Evolutionary conservation across 306 rosid species (phyloP).

Genomic region (Macrotyloma uniflorum): DNA sequence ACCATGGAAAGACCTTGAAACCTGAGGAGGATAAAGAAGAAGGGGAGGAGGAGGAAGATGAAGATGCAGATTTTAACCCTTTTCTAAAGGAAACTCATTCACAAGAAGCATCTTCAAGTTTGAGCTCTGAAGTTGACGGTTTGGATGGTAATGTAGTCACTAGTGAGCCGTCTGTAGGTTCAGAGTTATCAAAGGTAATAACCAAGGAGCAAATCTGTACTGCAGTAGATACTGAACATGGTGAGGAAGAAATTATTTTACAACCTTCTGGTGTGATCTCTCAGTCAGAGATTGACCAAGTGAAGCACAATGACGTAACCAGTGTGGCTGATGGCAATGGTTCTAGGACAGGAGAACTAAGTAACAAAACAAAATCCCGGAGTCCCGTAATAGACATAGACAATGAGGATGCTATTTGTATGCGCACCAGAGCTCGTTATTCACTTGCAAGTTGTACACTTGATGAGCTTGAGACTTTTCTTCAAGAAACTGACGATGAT

Average conservation of each 20-base stretch:
- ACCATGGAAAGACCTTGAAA: constrained; percentile 46
- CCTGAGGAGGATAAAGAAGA: constrained; percentile 47
- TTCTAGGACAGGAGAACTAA: constrained; percentile 44
- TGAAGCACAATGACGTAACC: constrained; percentile 42
- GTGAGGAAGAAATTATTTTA: constrained; percentile 64
- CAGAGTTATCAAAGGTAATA: constrained; percentile 36
- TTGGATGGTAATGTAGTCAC: constrained; percentile 60
- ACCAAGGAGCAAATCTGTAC: constrained; percentile 36
- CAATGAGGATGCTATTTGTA: constrained; percentile 84
- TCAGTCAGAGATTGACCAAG: constrained; percentile 49
- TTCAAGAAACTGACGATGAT: constrained; percentile 96
- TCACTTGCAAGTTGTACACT: constrained; percentile 87
- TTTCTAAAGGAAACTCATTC: constrained; percentile 72
- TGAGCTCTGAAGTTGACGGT: constrained; percentile 85
- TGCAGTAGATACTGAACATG: constrained; percentile 53
- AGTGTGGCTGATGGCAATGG: constrained; percentile 38
- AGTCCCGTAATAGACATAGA: constrained; percentile 54
- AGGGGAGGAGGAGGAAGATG: constrained; percentile 74
- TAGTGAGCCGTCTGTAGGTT: constrained; percentile 39
- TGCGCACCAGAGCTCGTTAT: constrained; percentile 93
- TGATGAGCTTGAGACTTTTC: constrained; percentile 93
- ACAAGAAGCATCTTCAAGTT: constrained; percentile 84
- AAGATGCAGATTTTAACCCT: constrained; percentile 80
- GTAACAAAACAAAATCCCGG: constrained; percentile 36
- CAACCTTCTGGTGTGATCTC: constrained; percentile 46